A percentile compares a stretch with the other conserved stretches of the same genome.
phyloP scores from a whole-genome alignment of 768 basidiomycete genomes.

The Hebeloma cylindrosporum region DNA sequence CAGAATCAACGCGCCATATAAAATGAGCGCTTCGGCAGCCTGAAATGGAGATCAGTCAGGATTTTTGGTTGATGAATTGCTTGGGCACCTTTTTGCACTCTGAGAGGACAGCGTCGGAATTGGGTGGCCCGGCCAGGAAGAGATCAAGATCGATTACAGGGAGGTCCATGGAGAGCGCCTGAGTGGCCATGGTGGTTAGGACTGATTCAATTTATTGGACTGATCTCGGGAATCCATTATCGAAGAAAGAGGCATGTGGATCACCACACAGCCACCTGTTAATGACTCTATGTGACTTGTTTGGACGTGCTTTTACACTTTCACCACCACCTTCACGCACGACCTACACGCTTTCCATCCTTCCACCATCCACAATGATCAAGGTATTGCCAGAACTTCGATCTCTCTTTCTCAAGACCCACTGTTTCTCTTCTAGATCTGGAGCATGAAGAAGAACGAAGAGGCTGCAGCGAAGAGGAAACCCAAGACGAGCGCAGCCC shows the following conservation, averaged over 20 bases:
- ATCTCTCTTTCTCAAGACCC: constrained; percentile 2
- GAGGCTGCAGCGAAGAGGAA: constrained; percentile 96
- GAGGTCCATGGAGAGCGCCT: constrained; percentile 49
- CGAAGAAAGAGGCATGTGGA: constrained; percentile 10
- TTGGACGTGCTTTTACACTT: constrained; percentile 24
- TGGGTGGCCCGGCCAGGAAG: constrained; percentile 48
- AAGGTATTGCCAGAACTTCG: constrained; percentile 37
- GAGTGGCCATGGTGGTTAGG: constrained; percentile 35
- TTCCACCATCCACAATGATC: constrained; percentile 41
- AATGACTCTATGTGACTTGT: constrained; percentile 26
- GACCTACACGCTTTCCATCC: constrained; percentile 26
- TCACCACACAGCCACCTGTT: constrained; percentile 25
- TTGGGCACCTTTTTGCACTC: constrained; percentile 63
- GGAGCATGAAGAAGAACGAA: constrained; percentile 99
- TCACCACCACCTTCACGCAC: constrained; percentile 36
- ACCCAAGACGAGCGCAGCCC: constrained; percentile 97
- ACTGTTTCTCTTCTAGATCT: constrained; percentile 61
- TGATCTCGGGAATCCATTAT: background rate
- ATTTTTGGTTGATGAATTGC: background rate
- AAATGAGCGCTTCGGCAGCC: constrained; percentile 81
- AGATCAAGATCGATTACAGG: constrained; percentile 80
- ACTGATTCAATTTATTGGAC: too few relatives aligned
- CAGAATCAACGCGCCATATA: constrained; percentile 84
- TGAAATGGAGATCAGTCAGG: constrained; percentile 24
- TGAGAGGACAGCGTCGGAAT: constrained; percentile 47